These are phyloP conservation scores for Butyriboletus loyo DNA, from an alignment of 768 basidiomycete species.

Conservation along the genomic window DNA sequence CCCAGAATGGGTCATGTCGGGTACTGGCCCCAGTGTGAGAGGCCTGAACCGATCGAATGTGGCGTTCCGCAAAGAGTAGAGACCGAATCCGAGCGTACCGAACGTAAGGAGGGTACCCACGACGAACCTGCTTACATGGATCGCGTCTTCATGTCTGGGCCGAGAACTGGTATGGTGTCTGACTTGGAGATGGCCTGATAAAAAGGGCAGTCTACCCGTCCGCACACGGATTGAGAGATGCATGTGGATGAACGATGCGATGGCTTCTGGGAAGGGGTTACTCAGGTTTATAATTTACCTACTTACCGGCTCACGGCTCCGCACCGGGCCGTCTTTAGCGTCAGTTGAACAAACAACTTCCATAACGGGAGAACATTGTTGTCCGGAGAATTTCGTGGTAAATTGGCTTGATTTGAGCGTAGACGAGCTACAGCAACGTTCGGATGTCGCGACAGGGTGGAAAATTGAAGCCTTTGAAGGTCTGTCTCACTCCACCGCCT, in stretches of 20 bases:
- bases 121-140: constrained; percentile 10
- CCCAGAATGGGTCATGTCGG: not conserved
- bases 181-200: not conserved
- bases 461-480: constrained; percentile 88
- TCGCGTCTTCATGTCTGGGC: constrained; percentile 4
- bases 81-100: constrained; percentile 18
- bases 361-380: constrained; percentile 2
- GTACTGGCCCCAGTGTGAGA: not conserved
- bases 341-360: not conserved
- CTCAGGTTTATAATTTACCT: too few species aligned
- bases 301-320: not conserved
- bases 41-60: constrained; percentile 2
- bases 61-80: constrained; percentile 13
- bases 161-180: not conserved
- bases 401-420: not conserved
- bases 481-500: not conserved
- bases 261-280: too few species aligned
- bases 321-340: not conserved
- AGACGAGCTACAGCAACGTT: constrained; percentile 2
- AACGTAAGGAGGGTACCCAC: constrained; percentile 19
- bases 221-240: not conserved
- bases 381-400: not conserved
- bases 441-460: constrained; percentile 64
- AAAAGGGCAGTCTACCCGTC: not conserved
- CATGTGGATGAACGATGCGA: not conserved